Conservation (phyloP, 208 protist species). For the Tritrichomonas musculus region DNA sequence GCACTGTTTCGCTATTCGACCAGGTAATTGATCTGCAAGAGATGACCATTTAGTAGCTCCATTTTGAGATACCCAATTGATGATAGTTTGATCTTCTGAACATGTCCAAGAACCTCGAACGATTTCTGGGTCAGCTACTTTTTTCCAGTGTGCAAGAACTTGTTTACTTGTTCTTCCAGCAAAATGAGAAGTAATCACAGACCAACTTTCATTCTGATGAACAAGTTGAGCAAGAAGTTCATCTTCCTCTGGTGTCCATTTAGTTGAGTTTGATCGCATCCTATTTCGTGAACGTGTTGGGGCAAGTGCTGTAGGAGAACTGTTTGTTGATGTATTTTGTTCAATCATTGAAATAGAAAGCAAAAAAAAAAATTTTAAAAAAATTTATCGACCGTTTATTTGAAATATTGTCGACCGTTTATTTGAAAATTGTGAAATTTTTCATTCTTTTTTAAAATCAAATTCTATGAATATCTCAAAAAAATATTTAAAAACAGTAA, state of each 20-base stretch:
- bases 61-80: slow-evolving; percentile 35
- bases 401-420: no score
- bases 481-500: no score
- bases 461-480: no score
- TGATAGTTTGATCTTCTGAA: slow-evolving; percentile 46
- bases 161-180: background rate
- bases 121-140: background rate
- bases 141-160: slow-evolving; percentile 7
- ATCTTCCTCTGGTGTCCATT: background rate
- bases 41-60: slow-evolving; percentile 48
- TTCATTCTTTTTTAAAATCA: no score
- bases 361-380: no score
- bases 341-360: no score
- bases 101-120: background rate
- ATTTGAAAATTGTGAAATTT: no score
- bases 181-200: background rate
- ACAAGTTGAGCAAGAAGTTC: background rate
- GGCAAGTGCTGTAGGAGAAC: no score
- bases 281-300: background rate
- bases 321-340: no score
- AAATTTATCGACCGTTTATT: no score
- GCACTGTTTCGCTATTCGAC: slow-evolving; percentile 53
- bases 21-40: slow-evolving; percentile 39
- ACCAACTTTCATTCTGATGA: background rate
- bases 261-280: background rate